Evolutionary conservation across 2,329 filamentous ascomycete genomes (phyloP), one percentile per base, ranked within the genome.

Genomic region (Alternaria brassicae): DNA sequence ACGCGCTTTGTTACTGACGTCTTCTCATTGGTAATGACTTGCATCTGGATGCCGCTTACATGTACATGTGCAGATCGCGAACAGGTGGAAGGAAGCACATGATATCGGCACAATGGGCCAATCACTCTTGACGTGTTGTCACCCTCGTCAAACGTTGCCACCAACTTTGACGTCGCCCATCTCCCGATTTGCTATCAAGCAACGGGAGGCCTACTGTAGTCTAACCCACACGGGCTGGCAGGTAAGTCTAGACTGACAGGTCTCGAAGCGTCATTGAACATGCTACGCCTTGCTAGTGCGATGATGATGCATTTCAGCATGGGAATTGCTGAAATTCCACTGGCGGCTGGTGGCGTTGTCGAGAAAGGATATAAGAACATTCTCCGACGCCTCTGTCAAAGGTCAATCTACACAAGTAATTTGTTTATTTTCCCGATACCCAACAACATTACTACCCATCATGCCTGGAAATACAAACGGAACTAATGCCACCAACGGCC

Each of bases 181-280:
- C 49, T 61, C 32, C 42, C 53, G 57, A 58, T 62, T 58, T 34
- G 27, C 39, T 36, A 42, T 62, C 28, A 52, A 53, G 47, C 49
- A 25, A 59, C 37, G 56, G 52, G 36, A 34, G 32, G 2, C 36
- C 60, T 64, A n/a, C n/a, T n/a, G n/a, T n/a, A 62, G 59, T 60
- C 58, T 44, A 51, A 58, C 44, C 34, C 34, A 48, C 23, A 13
- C 34, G 56, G 56, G 53, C 50, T 23, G 34, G 1, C 30, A 19
- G 23, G 47, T 58, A 55, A 45, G 54, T 6, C 42, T 56, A 45
- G 48, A 49, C 15, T 51, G 52, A 49, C 48, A 57, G 21, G 23
- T 52, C 62, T 63, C 49, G 61, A 65, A 61, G 57, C 67, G 66
- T 70, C 66, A 70, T 70, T 59, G 58, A 60, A 54, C 42, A 34